phyloP scores from a whole-genome alignment of 2,329 filamentous ascomycete genomes.

The Fusarium stilboides region DNA sequence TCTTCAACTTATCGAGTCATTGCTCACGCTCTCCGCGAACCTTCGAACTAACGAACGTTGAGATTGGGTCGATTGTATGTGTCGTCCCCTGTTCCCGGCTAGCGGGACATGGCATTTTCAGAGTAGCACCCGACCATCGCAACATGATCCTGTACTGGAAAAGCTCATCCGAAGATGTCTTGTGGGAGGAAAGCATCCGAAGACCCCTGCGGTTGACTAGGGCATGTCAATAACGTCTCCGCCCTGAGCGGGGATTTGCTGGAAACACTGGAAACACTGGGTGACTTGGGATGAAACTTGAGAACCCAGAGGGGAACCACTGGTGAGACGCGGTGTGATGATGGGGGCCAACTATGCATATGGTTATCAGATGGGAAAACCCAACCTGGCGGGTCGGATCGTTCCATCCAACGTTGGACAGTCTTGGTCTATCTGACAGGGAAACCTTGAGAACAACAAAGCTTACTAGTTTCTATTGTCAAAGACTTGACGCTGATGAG shows the following conservation, averaged over 20 bases:
- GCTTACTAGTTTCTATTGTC: not conserved
- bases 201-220: constrained; percentile 28
- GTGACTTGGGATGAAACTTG: constrained; percentile 43
- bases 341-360: not conserved
- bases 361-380: constrained; percentile 13
- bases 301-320: constrained; percentile 8
- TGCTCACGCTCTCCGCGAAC: constrained; percentile 9
- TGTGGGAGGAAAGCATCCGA: constrained; percentile 38
- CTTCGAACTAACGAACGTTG: constrained; percentile 36
- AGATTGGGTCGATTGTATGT: constrained; percentile 30
- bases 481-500: not conserved
- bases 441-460: not conserved
- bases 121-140: constrained; percentile 12
- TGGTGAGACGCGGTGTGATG: constrained; percentile 14
- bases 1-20: constrained; percentile 25
- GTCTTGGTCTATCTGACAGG: constrained; percentile 3
- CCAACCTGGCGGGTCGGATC: constrained; percentile 27
- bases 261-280: constrained; percentile 32
- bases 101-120: constrained; percentile 19
- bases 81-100: constrained; percentile 24
- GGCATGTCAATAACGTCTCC: not conserved
- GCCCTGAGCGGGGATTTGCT: constrained; percentile 10
- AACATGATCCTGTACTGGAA: constrained; percentile 30
- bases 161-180: constrained; percentile 30
- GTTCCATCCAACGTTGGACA: constrained; percentile 19